Evolutionary conservation across 768 basidiomycete genomes (phyloP), one percentile per base, ranked within the genome.

Genomic region (Daedaleopsis sinensis): DNA sequence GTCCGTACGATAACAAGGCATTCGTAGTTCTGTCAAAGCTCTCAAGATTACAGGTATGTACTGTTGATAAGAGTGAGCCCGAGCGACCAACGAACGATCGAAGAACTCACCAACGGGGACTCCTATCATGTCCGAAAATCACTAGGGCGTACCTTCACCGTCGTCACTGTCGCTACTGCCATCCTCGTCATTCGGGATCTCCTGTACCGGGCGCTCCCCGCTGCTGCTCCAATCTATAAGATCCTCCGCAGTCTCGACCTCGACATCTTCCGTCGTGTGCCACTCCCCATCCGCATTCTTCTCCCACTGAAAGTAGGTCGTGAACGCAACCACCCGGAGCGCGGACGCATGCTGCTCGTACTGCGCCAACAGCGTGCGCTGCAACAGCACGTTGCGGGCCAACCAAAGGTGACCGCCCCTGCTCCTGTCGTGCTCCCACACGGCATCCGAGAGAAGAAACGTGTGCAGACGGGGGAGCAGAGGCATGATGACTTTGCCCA

Each of bases 261-360:
- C 42, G 13, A 43, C 42, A 5, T 4, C 15, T 23, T 55, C 54
- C 12, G 42, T 46, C 24, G 44, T 11, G 27, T 44, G 46, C 54
- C 54, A 55, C 5, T 23, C 43, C 27, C 48, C 56, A 32, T 57
- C 47, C 21, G 27, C 36, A 19, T 21, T 23, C 56, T 57, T 57
- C 48, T 50, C 56, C 56, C 56, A 57, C 48, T 57, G 47, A 48
- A 50, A 57, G 36, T 57, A 47, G 3, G 56, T 57, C 47, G 56
- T 57, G 48, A 50, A 57, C 19, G 56, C 47, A 9, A 57, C 56
- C 6, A 18, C 35, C 21, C 47, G 35, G 15, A 57, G 47, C 19
- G 21, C 15, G 15, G 37, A 16, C 11, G 56, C 37, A 10, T 32
- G 47, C 38, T 36, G 36, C 3, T 36, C 56, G 23, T 47, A 57